These are phyloP conservation scores for Beauveria asiatica DNA, from an alignment of 2,329 filamentous ascomycete species.

Conservation along the genomic window DNA sequence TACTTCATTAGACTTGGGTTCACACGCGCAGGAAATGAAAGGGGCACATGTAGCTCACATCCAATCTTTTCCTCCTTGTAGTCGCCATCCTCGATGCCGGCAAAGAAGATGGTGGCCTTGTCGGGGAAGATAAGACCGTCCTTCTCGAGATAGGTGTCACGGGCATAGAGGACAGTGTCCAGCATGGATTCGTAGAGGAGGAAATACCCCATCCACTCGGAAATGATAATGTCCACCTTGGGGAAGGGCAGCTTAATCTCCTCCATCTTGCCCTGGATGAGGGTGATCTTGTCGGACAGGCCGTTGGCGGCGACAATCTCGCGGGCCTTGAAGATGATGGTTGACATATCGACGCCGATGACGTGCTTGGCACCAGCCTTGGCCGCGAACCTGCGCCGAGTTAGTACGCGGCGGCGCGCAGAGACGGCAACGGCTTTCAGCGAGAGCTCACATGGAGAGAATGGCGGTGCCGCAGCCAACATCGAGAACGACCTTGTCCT, in stretches of 20 bases:
- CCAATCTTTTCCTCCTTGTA: conserved; percentile 99
- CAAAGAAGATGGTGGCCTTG: conserved; percentile 95
- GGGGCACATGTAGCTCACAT: conserved; percentile 51
- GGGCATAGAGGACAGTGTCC: conserved; percentile 93
- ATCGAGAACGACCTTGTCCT: conserved; percentile 78
- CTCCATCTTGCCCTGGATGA: conserved; percentile 99
- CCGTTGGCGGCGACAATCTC: conserved; percentile 92
- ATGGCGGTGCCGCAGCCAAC: conserved; percentile 97
- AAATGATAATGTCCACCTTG: conserved; percentile 98
- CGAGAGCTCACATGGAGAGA: conserved; percentile 76
- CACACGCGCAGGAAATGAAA: background rate
- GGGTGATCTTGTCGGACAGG: conserved; percentile 89
- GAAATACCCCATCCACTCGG: conserved; percentile 99
- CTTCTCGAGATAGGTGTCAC: conserved; percentile 80
- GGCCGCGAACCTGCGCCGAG: conserved; percentile 71
- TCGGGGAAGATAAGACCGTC: conserved; percentile 96
- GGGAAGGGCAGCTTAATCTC: conserved; percentile 88
- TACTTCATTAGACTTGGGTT: conserved; percentile 26
- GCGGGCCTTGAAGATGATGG: conserved; percentile 96
- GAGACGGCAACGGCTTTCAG: background rate
- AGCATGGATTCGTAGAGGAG: conserved; percentile 98
- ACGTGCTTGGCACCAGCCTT: conserved; percentile 97
- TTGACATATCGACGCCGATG: conserved; percentile 98
- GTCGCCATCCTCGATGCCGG: conserved; percentile 95
- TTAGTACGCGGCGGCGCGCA: background rate